These are phyloP conservation scores for Ustilago esculenta DNA, from an alignment of 1,284 basidiomycete species.

Conservation along the genomic window DNA sequence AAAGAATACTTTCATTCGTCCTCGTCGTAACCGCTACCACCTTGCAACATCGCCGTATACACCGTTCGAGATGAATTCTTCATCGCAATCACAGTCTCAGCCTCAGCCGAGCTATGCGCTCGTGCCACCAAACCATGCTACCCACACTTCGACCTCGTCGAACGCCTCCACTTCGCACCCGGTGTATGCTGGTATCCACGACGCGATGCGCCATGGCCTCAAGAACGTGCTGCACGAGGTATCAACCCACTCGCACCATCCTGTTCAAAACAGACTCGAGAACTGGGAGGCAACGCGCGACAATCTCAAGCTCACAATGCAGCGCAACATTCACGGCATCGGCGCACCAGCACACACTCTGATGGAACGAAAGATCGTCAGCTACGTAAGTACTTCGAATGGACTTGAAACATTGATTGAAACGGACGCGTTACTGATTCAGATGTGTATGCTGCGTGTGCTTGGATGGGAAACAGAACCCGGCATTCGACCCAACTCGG, in stretches of 20 bases:
- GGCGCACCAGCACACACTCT: conserved; percentile 85
- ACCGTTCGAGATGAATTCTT: conserved; percentile 18
- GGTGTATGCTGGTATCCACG: conserved; percentile 60
- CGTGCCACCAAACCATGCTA: conserved; percentile 40
- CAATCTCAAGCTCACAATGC: conserved; percentile 83
- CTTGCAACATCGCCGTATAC: not conserved
- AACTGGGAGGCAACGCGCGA: conserved; percentile 90
- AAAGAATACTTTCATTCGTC: too few species aligned
- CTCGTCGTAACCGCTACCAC: too few species aligned
- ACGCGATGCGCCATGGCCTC: conserved; percentile 61
- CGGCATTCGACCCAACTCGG: conserved; percentile 28
- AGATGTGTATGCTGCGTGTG: not conserved
- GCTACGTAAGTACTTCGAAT: conserved; percentile 78
- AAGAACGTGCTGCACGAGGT: conserved; percentile 55
- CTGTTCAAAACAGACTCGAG: conserved; percentile 63
- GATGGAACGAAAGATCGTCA: conserved; percentile 92
- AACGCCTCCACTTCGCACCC: conserved; percentile 53
- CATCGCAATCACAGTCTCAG: conserved; percentile 25
- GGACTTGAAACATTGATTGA: too few species aligned
- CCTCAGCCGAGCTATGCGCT: conserved; percentile 44
- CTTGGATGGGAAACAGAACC: conserved; percentile 7
- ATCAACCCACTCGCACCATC: conserved; percentile 50
- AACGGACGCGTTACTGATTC: too few species aligned
- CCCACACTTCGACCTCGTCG: conserved; percentile 35
- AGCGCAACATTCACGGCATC: conserved; percentile 85